phyloP scores from a whole-genome alignment of 225 moss, liverwort and hornwort genomes.

The Polytrichum commune region DNA sequence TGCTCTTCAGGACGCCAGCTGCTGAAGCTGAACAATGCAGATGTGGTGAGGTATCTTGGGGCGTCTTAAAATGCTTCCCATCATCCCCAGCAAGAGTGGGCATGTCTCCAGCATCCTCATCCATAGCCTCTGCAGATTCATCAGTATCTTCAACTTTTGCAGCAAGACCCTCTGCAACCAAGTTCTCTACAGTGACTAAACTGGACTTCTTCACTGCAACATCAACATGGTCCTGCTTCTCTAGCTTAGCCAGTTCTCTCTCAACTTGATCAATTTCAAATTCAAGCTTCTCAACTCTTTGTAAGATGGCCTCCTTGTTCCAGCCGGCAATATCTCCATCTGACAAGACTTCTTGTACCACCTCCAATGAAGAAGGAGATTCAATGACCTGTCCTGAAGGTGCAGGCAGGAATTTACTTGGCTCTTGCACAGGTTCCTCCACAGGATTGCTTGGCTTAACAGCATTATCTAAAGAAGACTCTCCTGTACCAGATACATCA shows the following conservation, averaged over 20 bases:
- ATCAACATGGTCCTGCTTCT: constrained; percentile 22
- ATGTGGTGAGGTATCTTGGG: constrained; percentile 12
- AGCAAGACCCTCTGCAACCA: constrained; percentile 8
- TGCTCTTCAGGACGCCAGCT: constrained; percentile 22
- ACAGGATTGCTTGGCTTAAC: constrained; percentile 19
- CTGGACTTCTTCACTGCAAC: background rate
- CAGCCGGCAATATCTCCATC: constrained; percentile 44
- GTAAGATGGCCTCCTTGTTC: constrained; percentile 76
- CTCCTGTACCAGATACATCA: constrained; percentile 22
- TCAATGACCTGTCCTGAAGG: constrained; percentile 32
- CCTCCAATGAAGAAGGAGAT: constrained; percentile 24
- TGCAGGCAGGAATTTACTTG: constrained; percentile 24
- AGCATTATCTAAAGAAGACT: constrained; percentile 24
- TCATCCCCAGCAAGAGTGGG: constrained; percentile 17
- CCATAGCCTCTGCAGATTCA: constrained; percentile 44
- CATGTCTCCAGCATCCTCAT: constrained; percentile 41
- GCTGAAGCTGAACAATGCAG: constrained; percentile 10
- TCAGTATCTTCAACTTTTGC: constrained; percentile 15
- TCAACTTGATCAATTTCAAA: constrained; percentile 85
- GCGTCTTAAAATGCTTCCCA: constrained; percentile 24
- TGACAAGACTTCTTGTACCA: constrained; percentile 31
- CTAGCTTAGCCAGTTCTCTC: constrained; percentile 65
- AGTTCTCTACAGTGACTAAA: constrained; percentile 8
- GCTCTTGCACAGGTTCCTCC: constrained; percentile 26
- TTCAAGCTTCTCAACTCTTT: constrained; percentile 84